Base-by-base conservation (phyloP, 352 stramenopile species). In the Hyaloperonospora brassicae region DNA sequence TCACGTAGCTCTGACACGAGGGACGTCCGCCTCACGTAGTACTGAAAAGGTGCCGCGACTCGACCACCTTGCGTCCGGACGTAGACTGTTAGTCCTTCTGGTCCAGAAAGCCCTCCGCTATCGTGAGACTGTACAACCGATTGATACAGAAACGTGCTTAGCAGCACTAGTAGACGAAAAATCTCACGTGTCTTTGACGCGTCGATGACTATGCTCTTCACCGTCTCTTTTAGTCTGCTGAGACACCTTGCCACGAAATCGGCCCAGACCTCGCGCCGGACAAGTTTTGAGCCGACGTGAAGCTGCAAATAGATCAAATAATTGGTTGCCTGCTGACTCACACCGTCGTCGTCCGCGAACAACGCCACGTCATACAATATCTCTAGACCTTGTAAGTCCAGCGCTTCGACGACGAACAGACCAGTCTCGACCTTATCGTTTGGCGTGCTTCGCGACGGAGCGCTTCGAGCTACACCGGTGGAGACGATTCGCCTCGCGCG, bases 91-190 rank as follows among this genome's bases (percentile, higher is more conserved):
- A 89, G 63, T 31, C 83, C 76, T 66, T 87, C 75, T 1, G 62
- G 61, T 1, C 62, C 68, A 60, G 57, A 65, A 8, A 50, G 34
- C n/a, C 54, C 61, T 57, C 42, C 55, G 13, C n/a, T 39, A 17
- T 64, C 41, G 50, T 61, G 65, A 38, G 55, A 44, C 27, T 84
- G 69, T 5, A 77, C 62, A 13, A 77, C 62, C 5, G 72, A 84
- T 51, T 92, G 80, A 27, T 77, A 64, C 11, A 95, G 51, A 61
- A 95, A 86, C 14, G 82, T 92, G 34, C 72, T 83, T n/a, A 95
- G 62, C 38, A 95, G 23, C 5, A 81, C 50, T 1, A 93, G 59
- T 24, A 89, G 25, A 5, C 82, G 73, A 45, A 72, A 55, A 25
- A 81, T 52, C 47, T 82, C 67, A 51, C 51, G 66, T 21, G 50